These are phyloP conservation scores for Annulohypoxylon nitens DNA, from an alignment of 495 filamentous ascomycete genomes.

Conservation along the genomic window DNA sequence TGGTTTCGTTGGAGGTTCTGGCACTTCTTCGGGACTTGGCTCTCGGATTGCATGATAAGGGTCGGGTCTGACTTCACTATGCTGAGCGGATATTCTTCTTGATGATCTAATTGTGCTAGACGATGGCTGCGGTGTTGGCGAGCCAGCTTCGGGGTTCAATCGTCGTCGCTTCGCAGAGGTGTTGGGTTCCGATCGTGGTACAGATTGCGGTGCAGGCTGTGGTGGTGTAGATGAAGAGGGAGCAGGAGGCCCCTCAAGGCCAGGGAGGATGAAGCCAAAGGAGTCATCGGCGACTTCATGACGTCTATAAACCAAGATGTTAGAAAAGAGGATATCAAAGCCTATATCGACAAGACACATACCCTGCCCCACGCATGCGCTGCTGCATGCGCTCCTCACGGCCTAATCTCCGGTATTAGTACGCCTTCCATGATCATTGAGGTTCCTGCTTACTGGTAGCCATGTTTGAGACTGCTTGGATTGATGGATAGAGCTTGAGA, in stretches of 20 bases:
- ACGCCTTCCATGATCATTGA: background rate
- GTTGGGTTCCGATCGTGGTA: constrained; percentile 54
- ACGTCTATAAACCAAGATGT: constrained; percentile 48
- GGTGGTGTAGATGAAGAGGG: constrained; percentile 26
- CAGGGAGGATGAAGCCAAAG: constrained; percentile 60
- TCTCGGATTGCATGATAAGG: constrained; percentile 33
- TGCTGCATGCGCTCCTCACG: constrained; percentile 65
- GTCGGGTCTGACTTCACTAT: constrained; percentile 33
- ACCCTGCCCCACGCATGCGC: constrained; percentile 66
- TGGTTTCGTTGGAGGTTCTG: constrained; percentile 12
- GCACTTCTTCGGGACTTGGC: constrained; percentile 33
- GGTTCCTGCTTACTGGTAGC: constrained; percentile 44
- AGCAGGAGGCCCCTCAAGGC: constrained; percentile 44
- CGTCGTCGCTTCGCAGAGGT: constrained; percentile 58
- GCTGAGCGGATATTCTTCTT: constrained; percentile 42
- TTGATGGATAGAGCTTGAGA: background rate
- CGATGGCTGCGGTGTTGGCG: constrained; percentile 32
- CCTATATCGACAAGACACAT: constrained; percentile 23
- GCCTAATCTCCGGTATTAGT: constrained; percentile 48
- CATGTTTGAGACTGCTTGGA: constrained; percentile 23
- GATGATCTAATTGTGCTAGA: constrained; percentile 42
- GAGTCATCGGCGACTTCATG: constrained; percentile 62
- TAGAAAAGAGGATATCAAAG: constrained; percentile 20
- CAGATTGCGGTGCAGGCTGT: constrained; percentile 23
- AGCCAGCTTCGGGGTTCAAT: constrained; percentile 38